Percentiles rank a stretch among this genome's conserved stretches.
phyloP scores from a whole-genome alignment of 768 basidiomycete genomes.

The Basidioascus undulatus region DNA sequence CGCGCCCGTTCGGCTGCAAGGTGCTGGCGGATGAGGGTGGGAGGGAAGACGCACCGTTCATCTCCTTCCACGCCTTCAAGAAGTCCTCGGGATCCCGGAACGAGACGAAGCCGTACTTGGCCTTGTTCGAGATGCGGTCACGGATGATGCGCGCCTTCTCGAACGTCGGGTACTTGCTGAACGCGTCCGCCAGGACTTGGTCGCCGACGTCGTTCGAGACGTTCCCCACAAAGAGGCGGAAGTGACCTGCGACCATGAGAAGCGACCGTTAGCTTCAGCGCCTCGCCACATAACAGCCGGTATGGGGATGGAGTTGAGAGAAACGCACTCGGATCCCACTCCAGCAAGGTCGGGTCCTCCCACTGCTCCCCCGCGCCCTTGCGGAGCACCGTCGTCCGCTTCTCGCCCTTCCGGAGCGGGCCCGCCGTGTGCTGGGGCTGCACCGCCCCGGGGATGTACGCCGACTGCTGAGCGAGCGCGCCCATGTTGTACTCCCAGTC shows the following conservation, averaged over 20 bases:
- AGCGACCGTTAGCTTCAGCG: not conserved
- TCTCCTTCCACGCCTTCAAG: constrained; percentile 94
- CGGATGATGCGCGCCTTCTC: constrained; percentile 85
- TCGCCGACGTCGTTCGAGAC: constrained; percentile 96
- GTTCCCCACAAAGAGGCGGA: constrained; percentile 90
- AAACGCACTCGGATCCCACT: constrained; percentile 83
- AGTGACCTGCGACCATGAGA: constrained; percentile 18
- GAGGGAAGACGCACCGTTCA: constrained; percentile 49
- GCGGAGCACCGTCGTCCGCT: constrained; percentile 74
- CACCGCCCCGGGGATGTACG: constrained; percentile 71
- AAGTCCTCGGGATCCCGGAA: constrained; percentile 98
- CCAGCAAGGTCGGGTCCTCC: constrained; percentile 91
- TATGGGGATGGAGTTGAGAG: not conserved
- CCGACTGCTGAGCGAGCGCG: constrained; percentile 69
- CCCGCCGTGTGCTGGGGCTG: too few relatives aligned
- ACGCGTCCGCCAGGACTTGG: constrained; percentile 75
- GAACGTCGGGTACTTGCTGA: constrained; percentile 79
- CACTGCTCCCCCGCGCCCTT: constrained; percentile 92
- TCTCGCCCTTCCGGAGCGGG: constrained; percentile 68
- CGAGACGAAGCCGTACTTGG: constrained; percentile 89
- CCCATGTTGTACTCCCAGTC: constrained; percentile 87
- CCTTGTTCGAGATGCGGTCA: constrained; percentile 83
- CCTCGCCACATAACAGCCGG: not conserved
- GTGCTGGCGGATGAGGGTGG: not conserved
- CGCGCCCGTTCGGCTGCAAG: not conserved